Evolutionary conservation across 495 filamentous ascomycete genomes (phyloP).

Genomic region (Penicillium diatomitis): DNA sequence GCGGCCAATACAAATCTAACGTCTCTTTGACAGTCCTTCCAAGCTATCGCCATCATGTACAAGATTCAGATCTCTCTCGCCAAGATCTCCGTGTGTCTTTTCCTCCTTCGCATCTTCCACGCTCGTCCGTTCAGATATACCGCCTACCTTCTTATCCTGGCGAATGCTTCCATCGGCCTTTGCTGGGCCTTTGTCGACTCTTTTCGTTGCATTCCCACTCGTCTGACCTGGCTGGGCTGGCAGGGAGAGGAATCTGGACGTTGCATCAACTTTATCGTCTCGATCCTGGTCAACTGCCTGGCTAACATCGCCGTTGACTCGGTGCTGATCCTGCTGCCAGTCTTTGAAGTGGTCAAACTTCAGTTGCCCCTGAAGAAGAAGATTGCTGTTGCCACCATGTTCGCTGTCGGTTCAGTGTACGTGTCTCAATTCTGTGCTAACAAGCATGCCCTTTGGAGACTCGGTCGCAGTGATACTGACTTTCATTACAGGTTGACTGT

Average conservation of each 20-base stretch:
- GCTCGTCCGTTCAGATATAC: constrained; percentile 22
- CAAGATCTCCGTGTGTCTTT: constrained; percentile 45
- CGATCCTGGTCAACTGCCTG: constrained; percentile 19
- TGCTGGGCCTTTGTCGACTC: constrained; percentile 22
- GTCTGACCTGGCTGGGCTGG: constrained; percentile 26
- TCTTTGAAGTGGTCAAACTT: constrained; percentile 23
- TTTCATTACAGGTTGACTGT: constrained; percentile 1
- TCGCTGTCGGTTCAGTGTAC: constrained; percentile 24
- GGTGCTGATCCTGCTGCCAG: constrained; percentile 20
- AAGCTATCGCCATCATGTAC: constrained; percentile 21
- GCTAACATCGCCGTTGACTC: constrained; percentile 25
- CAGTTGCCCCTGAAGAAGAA: constrained; percentile 24
- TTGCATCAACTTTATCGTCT: constrained; percentile 21
- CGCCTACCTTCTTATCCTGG: constrained; percentile 22
- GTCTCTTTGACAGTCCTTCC: constrained; percentile 12
- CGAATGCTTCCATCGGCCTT: constrained; percentile 23
- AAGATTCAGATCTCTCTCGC: constrained; percentile 31
- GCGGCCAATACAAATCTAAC: background rate
- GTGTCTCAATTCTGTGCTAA: background rate
- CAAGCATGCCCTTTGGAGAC: background rate
- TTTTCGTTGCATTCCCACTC: constrained; percentile 26
- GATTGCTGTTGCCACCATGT: constrained; percentile 24
- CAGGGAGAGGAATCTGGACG: constrained; percentile 10
- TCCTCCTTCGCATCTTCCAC: constrained; percentile 33
- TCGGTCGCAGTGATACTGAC: background rate